Evolutionary conservation across 176 grass and related monocot genomes (phyloP), one percentile per base, ranked within the genome.

Genomic region (Dactylis glomerata): DNA sequence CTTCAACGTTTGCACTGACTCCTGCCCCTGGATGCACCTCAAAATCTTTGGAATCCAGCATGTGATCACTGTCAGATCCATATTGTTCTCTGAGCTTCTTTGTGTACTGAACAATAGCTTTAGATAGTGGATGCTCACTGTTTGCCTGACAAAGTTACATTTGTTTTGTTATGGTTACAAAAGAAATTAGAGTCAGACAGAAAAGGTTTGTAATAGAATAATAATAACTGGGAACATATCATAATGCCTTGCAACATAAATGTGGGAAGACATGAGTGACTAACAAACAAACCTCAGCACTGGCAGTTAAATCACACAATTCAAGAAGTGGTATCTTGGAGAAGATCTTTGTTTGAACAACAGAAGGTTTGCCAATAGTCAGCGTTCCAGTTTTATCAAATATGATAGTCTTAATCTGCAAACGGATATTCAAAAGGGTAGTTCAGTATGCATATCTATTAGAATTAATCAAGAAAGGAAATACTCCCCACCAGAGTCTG

Each of bases 351-450:
- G 92, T 92, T 87, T 99, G 93, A 79, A 96, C 86, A 5, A 99
- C 96, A 72, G 91, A 93, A 82, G 96, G 96, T 84, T 87, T 99
- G 50, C 96, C 96, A 50, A 94, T 58, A 45, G 96, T 99, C 54
- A 99, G 74, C 5, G 96, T 99, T 91, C 96, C 96, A 62, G 96
- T 99, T 88, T 99, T 99, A 87, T 99, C 96, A 82, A 99, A 99
- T 83, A 99, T 84, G 47, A 99, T 87, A 67, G 82, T 82, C 87
- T 94, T 94, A 75, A 99, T 90, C 96, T 99, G 80, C 73, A 78
- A 55, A 86, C 51, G 37, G 13, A 86, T 32, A 62, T 15, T 65
- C 16, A 70, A 55, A 54, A 30, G 4, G 20, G 49, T 49, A 66
- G 47, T 89, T 82, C 37, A 64, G 47, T 82, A 51, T 15, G 13